Conservation (phyloP, 805 yeast species). For the Candida ulmi region DNA sequence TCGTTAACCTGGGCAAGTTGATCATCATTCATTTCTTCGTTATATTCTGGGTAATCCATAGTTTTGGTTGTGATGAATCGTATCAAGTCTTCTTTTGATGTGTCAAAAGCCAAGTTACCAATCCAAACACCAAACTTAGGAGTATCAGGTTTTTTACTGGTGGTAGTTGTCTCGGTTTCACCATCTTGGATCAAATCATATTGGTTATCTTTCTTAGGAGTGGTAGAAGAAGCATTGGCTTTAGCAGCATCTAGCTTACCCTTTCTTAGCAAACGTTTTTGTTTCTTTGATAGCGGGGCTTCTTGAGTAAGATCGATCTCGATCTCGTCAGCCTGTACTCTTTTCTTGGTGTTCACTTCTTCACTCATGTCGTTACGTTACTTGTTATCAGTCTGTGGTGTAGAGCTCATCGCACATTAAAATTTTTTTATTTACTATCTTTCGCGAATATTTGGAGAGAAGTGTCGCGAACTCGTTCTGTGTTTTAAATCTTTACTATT, state of each 20-base stretch:
- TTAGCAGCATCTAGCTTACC: conserved; percentile 62
- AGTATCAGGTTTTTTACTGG: conserved; percentile 25
- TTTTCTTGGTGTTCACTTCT: conserved; percentile 10
- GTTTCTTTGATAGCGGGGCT: conserved; percentile 86
- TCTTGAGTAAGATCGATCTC: conserved; percentile 66
- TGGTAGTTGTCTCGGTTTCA: conserved; percentile 3
- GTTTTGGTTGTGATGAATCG: conserved; percentile 63
- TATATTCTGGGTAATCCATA: conserved; percentile 26
- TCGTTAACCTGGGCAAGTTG: conserved; percentile 38
- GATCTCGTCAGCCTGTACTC: conserved; percentile 33
- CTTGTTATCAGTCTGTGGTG: not conserved
- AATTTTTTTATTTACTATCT: too few species aligned
- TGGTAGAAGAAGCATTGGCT: conserved; percentile 3
- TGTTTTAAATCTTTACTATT: too few species aligned
- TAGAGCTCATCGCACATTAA: not conserved
- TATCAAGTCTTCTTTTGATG: conserved; percentile 66
- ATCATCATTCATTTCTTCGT: conserved; percentile 23
- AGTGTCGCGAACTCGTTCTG: too few species aligned
- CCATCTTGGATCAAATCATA: conserved; percentile 27
- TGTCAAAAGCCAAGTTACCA: conserved; percentile 85
- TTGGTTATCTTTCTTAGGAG: conserved; percentile 34
- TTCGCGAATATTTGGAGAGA: too few species aligned
- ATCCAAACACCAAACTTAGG: conserved; percentile 79
- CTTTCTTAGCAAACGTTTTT: conserved; percentile 77
- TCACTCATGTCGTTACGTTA: too few species aligned